Evolutionary conservation across 2,329 filamentous ascomycete species (phyloP), one percentile per base, ranked within the genome.

Genomic region (Sclerotiophoma versabilis): DNA sequence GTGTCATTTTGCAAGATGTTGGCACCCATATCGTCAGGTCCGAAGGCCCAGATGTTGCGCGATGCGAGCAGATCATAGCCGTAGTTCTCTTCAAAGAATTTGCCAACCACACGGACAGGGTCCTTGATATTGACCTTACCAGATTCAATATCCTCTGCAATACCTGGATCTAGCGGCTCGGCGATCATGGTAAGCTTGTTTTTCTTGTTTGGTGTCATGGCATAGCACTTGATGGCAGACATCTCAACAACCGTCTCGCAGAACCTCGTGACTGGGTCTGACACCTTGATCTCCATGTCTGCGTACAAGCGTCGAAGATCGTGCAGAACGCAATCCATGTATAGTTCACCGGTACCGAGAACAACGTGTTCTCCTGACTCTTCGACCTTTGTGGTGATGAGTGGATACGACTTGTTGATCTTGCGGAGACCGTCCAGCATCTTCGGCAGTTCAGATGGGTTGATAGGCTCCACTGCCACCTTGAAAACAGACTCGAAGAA

Each of bases 121-220:
- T 98, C 93, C 60, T 90, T 91, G 78, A 99, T 97, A 69, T 86
- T 92, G 66, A 99, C 93, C 49, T 85, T 88, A 22, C 93, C 93
- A 41, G 85, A 87, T 78, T 99, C 95, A 60, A 99, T 98, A 68
- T 99, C 95, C 68, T 91, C 88, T 5, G 93, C 92, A 59, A 99
- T 96, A 14, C 95, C 95, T 66, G 96, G 90, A 64, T 99, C 95
- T 12, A 99, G 80, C 27, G 95, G 93, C 75, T 99, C 95, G 3
- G 95, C 95, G 52, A 98, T 90, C 91, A 99, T 97, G 29, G 95
- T 98, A 68, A 99, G 90, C 76, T 96, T 96, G 80, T 99, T 99
- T 81, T 97, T 97, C 80, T 99, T 99, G 80, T 99, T 99, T 2
- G 95, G 95, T 2, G 95, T 98, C 65, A 96, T 87, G 19, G 95